Evolutionary conservation across 495 filamentous ascomycete species (phyloP).

Genomic region (Massariosphaeria phaeospora): DNA sequence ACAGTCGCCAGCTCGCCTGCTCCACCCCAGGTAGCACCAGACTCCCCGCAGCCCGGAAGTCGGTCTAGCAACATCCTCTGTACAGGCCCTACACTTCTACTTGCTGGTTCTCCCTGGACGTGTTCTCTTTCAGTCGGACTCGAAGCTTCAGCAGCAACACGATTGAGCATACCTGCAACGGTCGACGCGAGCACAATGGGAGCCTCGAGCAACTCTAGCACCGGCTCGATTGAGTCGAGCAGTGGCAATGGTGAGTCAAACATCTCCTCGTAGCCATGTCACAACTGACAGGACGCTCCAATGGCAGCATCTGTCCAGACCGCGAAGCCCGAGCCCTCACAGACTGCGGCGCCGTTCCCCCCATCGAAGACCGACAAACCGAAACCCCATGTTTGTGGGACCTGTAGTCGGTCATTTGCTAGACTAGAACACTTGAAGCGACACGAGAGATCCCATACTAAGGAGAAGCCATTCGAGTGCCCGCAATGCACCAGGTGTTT

Average conservation of each 20-base stretch:
- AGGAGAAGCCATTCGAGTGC: conserved; percentile 98
- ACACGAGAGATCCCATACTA: conserved; percentile 97
- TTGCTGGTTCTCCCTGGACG: neutral
- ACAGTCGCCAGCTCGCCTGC: conserved; percentile 13
- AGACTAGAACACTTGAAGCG: conserved; percentile 95
- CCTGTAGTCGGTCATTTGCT: conserved; percentile 89
- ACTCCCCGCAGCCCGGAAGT: too few relatives aligned
- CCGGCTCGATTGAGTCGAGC: conserved; percentile 13
- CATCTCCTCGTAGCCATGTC: neutral
- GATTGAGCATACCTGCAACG: conserved; percentile 22
- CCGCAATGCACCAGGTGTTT: conserved; percentile 95
- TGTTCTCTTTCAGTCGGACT: neutral
- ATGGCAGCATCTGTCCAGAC: conserved; percentile 25
- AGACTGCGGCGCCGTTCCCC: conserved; percentile 49
- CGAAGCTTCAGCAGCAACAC: too few relatives aligned
- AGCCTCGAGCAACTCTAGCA: conserved; percentile 24
- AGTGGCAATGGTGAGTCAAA: conserved; percentile 28
- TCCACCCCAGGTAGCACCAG: too few relatives aligned
- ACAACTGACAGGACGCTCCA: conserved; percentile 13
- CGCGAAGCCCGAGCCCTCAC: conserved; percentile 24
- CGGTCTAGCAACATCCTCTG: too few relatives aligned
- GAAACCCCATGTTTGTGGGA: conserved; percentile 87
- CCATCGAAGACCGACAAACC: conserved; percentile 96
- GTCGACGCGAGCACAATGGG: conserved; percentile 23
- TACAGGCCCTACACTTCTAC: too few relatives aligned